These are phyloP conservation scores for Porogramme epimiltina DNA, from an alignment of 1,284 basidiomycete genomes.

Conservation along the genomic window DNA sequence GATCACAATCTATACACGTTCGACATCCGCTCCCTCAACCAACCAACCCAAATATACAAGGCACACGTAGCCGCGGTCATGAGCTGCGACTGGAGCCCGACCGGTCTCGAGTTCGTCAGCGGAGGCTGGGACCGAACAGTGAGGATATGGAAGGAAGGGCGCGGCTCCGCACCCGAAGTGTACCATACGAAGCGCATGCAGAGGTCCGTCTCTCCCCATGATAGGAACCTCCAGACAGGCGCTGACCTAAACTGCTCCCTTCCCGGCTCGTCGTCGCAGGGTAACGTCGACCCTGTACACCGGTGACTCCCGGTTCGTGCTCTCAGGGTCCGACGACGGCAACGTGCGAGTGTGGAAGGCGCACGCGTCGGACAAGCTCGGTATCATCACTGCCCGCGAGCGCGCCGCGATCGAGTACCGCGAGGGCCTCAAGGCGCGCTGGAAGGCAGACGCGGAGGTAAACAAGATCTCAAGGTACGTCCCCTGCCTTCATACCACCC, in stretches of 20 bases:
- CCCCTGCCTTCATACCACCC: not conserved
- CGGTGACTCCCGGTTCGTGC: slow-evolving; percentile 89
- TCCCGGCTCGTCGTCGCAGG: slow-evolving; percentile 34
- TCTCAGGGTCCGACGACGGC: slow-evolving; percentile 96
- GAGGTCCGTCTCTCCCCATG: slow-evolving; percentile 49
- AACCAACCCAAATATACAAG: slow-evolving; percentile 95
- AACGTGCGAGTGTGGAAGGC: slow-evolving; percentile 98
- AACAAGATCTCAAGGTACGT: slow-evolving; percentile 79
- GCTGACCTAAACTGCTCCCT: not conserved
- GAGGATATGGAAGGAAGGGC: slow-evolving; percentile 90
- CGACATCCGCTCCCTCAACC: slow-evolving; percentile 85
- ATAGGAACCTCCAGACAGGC: not conserved
- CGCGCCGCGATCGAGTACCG: slow-evolving; percentile 93
- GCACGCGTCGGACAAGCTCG: slow-evolving; percentile 90
- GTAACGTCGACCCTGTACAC: slow-evolving; percentile 81
- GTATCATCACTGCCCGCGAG: slow-evolving; percentile 90
- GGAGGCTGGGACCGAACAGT: slow-evolving; percentile 97
- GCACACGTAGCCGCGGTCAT: slow-evolving; percentile 96
- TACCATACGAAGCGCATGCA: slow-evolving; percentile 99
- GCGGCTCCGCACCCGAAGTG: slow-evolving; percentile 83
- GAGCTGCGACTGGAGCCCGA: slow-evolving; percentile 93
- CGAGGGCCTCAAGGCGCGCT: slow-evolving; percentile 85
- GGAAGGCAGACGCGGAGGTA: slow-evolving; percentile 86
- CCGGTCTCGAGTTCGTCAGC: slow-evolving; percentile 94
- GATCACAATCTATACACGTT: slow-evolving; percentile 99